Base-by-base conservation (phyloP, 2,329 filamentous ascomycete genomes). In the Cladophialophora psammophila region DNA sequence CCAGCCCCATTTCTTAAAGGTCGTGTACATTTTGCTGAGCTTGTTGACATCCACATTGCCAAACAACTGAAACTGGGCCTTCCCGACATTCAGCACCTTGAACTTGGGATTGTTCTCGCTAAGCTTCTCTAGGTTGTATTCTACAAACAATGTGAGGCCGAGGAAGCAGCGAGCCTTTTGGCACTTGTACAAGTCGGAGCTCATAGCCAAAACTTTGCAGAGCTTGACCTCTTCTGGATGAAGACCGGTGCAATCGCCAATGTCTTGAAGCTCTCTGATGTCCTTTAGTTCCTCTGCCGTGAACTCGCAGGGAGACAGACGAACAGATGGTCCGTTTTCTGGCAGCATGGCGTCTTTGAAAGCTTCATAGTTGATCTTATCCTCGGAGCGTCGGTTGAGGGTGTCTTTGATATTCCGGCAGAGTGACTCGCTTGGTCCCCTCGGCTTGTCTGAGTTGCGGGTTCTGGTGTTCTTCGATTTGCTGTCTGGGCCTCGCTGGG, bases 31-130 rank as follows among this genome's bases (percentile, higher is more conserved):
- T 15, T 38, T 36, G 15, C 57, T 63, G 8, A 60, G 34, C 26
- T 67, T 67, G 50, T 69, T 69, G 48, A 63, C 65, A 38, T 69
- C 65, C 20, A 69, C 61, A 53, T 65, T 67, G 34, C 48, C 53
- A 34, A 64, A 63, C 7, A 60, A 20, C 40, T 69, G 68, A 32
- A 48, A 45, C 26, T 65, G 65, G 1, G 68, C 36, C n/a, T 57
- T 62, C 18, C 59, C 56, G 10, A 67, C 32, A 18, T 63, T 60
- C 54, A 58, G 58, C 4, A 58, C 45, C 50, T 56, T 67, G 48
- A 45, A 38, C 58, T 26, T 40, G 13, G 60, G 38, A 5, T 55
- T 55, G 50, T 40, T 58, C 34, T 63, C n/a, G 6, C 32, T 32
- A 18, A 61, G 26, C 7, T 50, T 35, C 18, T 56, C 58, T 13